A percentile compares a stretch with the other conserved stretches of the same genome.
phyloP scores from a whole-genome alignment of 371 early-diverging fungal genomes.

The Mortierella polycephala region DNA sequence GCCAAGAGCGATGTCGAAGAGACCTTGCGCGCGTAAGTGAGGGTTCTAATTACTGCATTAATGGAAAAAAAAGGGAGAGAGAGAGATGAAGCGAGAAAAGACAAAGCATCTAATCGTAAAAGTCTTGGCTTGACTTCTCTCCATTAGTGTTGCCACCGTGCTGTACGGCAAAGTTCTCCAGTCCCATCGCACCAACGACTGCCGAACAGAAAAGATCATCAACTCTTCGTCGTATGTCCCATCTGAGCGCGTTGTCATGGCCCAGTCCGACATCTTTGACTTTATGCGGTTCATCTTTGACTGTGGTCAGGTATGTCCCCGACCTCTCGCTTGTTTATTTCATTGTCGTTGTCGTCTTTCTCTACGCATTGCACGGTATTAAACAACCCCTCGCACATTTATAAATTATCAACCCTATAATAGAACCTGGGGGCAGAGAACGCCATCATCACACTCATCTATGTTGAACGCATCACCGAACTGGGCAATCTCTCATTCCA shows the following conservation, averaged over 20 bases:
- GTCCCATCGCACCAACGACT: conserved; percentile 36
- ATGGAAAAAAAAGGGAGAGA: too few species aligned
- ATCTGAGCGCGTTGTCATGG: conserved; percentile 38
- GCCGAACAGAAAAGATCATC: conserved; percentile 40
- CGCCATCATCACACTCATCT: conserved; percentile 78
- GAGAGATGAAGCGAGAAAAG: not conserved
- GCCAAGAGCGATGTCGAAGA: conserved; percentile 50
- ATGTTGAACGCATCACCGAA: conserved; percentile 76
- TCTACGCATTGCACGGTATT: not conserved
- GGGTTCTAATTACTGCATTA: too few species aligned
- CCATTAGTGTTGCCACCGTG: conserved; percentile 34
- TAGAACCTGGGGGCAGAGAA: conserved; percentile 71
- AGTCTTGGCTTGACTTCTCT: not conserved
- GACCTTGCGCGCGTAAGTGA: conserved; percentile 47
- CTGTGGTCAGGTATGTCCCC: conserved; percentile 59
- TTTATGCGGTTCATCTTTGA: conserved; percentile 61
- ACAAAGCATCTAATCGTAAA: too few species aligned
- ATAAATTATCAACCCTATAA: too few species aligned
- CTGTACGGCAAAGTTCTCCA: conserved; percentile 40
- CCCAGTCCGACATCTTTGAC: conserved; percentile 52
- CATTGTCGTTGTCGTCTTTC: not conserved
- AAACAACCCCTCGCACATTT: too few species aligned
- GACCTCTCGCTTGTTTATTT: not conserved
- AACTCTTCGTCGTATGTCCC: conserved; percentile 44
- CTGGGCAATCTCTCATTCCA: conserved; percentile 70